Base-by-base conservation (phyloP, 345 rosid genomes). In the Bruguiera sexangula region DNA sequence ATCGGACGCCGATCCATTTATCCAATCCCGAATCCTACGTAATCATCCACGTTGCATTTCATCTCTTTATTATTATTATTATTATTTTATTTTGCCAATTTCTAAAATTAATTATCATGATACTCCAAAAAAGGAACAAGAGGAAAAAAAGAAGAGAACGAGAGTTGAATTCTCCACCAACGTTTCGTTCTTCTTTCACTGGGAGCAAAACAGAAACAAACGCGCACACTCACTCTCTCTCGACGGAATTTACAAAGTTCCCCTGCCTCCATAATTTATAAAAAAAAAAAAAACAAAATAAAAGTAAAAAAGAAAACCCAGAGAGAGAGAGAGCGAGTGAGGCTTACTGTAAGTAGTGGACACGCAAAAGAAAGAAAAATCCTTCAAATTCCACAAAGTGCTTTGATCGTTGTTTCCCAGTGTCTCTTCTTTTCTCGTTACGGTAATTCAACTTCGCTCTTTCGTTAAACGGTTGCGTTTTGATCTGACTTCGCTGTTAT, bases 241-340 rank as follows among this genome's bases (percentile, higher is more conserved):
- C 79, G 57, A 74, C 96, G 88, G 90, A 81, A 66, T 78, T 66
- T 60, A 76, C 90, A 48, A 83, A 72, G 87, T 60, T 50, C 56
- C 72, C 27, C 69, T 8, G 29, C 10, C 16, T 34, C 59, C 32
- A 3, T 1, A 15, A 15, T 34, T 15, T 6, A 2, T 9, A 59
- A 1, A 29, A 10, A n/a, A 11, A 18, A 30, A 36, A 60, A 20
- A 24, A 16, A 13, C 3, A 56, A 56, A 16, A 26, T 46, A 31
- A 67, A 20, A 31, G 9, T 29, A n/a, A 19, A 10, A 4, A 19
- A 22, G 2, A 31, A 39, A 67, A 30, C n/a, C 18, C 21, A n/a
- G 31, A 39, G 61, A 34, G 37, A 0, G 8, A 9, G 7, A 0
- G 7, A n/a, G 31, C 26, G 61, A 34, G 37, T 0, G 8, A 9